These are phyloP conservation scores for Sporisorium exsertum DNA, from an alignment of 1,284 basidiomycete genomes.

Conservation along the genomic window DNA sequence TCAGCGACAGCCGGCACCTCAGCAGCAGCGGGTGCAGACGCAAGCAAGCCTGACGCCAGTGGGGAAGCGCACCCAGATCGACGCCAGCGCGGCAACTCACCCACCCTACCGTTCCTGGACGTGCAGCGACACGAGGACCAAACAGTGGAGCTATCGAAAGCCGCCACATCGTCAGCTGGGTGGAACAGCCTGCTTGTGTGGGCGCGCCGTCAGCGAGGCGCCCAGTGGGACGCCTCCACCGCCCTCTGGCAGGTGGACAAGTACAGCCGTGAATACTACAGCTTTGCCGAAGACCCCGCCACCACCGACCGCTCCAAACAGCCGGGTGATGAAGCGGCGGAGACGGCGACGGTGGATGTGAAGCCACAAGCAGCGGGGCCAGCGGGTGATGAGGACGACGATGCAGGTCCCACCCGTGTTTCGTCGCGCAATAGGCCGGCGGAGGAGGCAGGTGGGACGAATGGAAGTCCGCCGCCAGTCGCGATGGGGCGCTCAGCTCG, in stretches of 20 bases:
- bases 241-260: constrained; percentile 54
- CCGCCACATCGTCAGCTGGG: constrained; percentile 54
- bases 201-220: constrained; percentile 57
- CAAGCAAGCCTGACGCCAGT: not conserved
- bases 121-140: constrained; percentile 26
- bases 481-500: constrained; percentile 16
- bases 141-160: constrained; percentile 43
- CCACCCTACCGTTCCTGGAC: constrained; percentile 33
- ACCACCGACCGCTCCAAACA: constrained; percentile 30
- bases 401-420: constrained; percentile 25
- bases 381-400: constrained; percentile 16
- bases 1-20: not conserved
- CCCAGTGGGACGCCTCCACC: constrained; percentile 59
- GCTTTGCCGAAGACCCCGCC: constrained; percentile 31
- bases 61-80: constrained; percentile 3
- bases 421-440: constrained; percentile 11
- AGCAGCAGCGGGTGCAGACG: not conserved
- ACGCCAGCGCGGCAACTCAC: constrained; percentile 37
- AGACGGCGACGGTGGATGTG: not conserved
- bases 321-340: not conserved
- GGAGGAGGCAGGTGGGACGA: constrained; percentile 1
- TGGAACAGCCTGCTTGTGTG: constrained; percentile 62
- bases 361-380: not conserved
- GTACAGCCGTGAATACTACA: constrained; percentile 50
- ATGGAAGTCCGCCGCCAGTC: constrained; percentile 23